Base-by-base conservation (phyloP, 2,329 filamentous ascomycete species). In the Sporothrix schenckii region DNA sequence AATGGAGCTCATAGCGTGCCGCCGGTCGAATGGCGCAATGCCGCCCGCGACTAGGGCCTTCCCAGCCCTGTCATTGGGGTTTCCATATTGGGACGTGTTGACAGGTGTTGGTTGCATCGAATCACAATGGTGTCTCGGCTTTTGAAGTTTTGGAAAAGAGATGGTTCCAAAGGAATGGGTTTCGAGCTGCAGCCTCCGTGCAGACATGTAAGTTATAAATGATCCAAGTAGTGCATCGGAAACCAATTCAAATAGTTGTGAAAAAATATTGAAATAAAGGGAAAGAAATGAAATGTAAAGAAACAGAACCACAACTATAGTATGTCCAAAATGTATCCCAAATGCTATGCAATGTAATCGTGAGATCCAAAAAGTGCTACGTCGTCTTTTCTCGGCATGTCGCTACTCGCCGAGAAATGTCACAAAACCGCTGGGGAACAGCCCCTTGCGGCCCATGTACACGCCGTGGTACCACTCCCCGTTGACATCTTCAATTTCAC, bases 401-500 rank as follows among this genome's bases (percentile, higher is more conserved):
- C n/a, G 27, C 27, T 41, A 58, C 7, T 60, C 41, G 4, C 54
- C 24, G 1, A 71, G 34, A 19, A 72, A 24, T 47, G 63, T 58
- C 34, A 93, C 91, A 83, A 94, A 94, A 9, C 88, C 86, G 7
- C 89, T 89, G 4, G 94, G 94, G 77, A 97, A 96, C 74, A 97
- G 76, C 0, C 93, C 94, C 75, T 88, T 89, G 30, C 81, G 82
- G 0, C 93, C 93, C 81, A 93, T 93, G 82, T 97, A 97, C 39
- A 89, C 88, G 0, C 94, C 94, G 81, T 90, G 91, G 76, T 87
- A 93, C 94, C 94, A 98, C 78, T 97, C 93, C 21, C 90, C 92
- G 78, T 97, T 97, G 63, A 96, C 88, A 78, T 95, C 91, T 78
- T 94, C 91, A 50, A 91, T 88, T 81, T 98, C 94, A 7, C 86